A percentile compares a stretch with the other conserved stretches of the same genome.
phyloP scores from a whole-genome alignment of 768 basidiomycete species.

The Phlebiopsis flavidoalba region DNA sequence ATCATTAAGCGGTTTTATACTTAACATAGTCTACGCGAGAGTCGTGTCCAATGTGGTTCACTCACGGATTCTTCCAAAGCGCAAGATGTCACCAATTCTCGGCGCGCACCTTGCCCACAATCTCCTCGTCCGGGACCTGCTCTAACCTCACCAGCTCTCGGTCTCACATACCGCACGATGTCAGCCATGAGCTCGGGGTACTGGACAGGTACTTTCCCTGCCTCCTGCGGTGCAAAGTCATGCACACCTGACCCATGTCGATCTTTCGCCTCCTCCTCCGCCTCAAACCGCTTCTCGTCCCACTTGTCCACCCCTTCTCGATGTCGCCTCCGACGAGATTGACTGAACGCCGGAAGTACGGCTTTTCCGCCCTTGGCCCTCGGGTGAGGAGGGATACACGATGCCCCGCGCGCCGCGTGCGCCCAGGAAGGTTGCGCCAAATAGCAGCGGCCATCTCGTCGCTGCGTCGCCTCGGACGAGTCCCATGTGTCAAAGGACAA shows the following conservation, averaged over 20 bases:
- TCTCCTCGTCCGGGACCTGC: conserved; percentile 35
- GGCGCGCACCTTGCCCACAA: conserved; percentile 32
- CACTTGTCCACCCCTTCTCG: conserved; percentile 48
- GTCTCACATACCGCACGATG: conserved; percentile 62
- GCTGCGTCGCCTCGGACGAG: conserved; percentile 71
- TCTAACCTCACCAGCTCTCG: conserved; percentile 73
- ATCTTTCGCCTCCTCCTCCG: conserved; percentile 60
- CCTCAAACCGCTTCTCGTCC: conserved; percentile 37
- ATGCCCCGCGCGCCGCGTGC: conserved; percentile 78
- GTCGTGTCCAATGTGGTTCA: neutral
- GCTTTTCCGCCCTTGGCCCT: conserved; percentile 13
- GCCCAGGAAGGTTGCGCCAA: conserved; percentile 90
- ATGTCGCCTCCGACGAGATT: conserved; percentile 68
- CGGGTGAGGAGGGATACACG: conserved; percentile 30
- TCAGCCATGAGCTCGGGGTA: conserved; percentile 74
- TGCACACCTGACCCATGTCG: conserved; percentile 68
- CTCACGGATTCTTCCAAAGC: conserved; percentile 24
- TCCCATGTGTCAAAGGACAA: conserved; percentile 77
- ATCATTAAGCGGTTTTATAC: no score
- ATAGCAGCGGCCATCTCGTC: conserved; percentile 81
- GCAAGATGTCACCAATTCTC: conserved; percentile 24
- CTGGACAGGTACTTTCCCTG: conserved; percentile 59
- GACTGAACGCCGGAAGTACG: conserved; percentile 53
- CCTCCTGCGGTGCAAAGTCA: conserved; percentile 57
- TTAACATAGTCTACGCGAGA: no score